phyloP scores from a whole-genome alignment of 345 rosid genomes.

The Eucalyptus cladocalyx region DNA sequence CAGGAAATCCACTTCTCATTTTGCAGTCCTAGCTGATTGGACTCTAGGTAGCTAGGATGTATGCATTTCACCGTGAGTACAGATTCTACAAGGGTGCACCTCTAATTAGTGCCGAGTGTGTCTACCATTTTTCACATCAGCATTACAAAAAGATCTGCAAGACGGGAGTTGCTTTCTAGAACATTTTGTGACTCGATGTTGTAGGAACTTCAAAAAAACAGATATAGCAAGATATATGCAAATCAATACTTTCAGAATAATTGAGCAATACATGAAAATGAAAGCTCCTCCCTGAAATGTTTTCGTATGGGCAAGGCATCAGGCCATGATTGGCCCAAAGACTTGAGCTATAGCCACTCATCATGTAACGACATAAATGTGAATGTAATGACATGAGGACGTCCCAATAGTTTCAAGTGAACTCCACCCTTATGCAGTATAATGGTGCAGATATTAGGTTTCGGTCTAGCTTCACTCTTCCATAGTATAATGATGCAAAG shows the following conservation, averaged over 20 bases:
- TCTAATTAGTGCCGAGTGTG: neutral
- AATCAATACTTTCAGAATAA: neutral
- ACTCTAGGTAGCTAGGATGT: neutral
- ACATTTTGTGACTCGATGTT: neutral
- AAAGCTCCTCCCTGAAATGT: neutral
- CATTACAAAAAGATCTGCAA: neutral
- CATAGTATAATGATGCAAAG: neutral
- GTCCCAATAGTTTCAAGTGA: neutral
- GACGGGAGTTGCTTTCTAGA: neutral
- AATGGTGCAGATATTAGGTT: neutral
- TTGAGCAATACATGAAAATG: neutral
- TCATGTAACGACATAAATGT: neutral
- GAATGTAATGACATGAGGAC: neutral
- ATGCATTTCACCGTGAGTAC: neutral
- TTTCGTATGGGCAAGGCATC: neutral
- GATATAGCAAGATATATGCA: neutral
- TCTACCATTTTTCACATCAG: neutral
- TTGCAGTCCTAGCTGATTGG: neutral
- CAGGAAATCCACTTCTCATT: neutral
- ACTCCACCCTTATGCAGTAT: neutral
- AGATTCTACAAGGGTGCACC: neutral
- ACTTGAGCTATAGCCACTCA: neutral
- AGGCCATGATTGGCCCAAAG: neutral
- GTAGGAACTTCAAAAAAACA: neutral
- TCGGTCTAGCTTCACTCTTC: neutral